These are phyloP conservation scores for Teratosphaeria nubilosa DNA, from an alignment of 2,329 filamentous ascomycete genomes.

Conservation along the genomic window DNA sequence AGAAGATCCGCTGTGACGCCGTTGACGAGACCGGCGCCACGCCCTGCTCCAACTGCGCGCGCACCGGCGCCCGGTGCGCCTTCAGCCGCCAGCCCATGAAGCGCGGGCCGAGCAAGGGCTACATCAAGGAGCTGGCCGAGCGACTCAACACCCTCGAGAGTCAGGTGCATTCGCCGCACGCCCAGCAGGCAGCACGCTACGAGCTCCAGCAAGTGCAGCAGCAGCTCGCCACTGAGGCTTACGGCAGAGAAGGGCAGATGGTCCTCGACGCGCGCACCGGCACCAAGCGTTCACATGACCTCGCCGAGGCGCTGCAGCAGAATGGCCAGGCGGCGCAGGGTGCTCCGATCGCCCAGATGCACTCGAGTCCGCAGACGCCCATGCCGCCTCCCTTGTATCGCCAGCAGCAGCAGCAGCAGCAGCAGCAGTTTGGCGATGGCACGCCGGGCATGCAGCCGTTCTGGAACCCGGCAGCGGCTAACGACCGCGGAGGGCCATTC, in stretches of 20 bases:
- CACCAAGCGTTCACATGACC: slow-evolving; percentile 22
- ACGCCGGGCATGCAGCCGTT: slow-evolving; percentile 19
- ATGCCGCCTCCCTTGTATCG: slow-evolving; percentile 7
- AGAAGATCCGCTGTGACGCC: slow-evolving; percentile 82
- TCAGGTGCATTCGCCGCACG: slow-evolving; percentile 43
- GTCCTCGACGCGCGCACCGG: slow-evolving; percentile 19
- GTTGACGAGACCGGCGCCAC: slow-evolving; percentile 61
- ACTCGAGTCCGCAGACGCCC: slow-evolving; percentile 5
- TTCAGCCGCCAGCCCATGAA: slow-evolving; percentile 81
- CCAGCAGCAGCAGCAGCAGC: too few species aligned
- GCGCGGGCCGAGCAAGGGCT: slow-evolving; percentile 75
- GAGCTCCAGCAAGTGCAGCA: slow-evolving; percentile 24
- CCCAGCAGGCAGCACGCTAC: slow-evolving; percentile 17
- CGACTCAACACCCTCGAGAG: slow-evolving; percentile 73
- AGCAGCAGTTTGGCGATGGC: slow-evolving; percentile 2
- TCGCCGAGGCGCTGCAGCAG: slow-evolving; percentile 16
- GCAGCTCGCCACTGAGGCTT: slow-evolving; percentile 15
- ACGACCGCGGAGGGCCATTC: slow-evolving; percentile 18
- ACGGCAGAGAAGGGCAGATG: not conserved
- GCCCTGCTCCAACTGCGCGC: slow-evolving; percentile 71
- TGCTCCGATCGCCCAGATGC: slow-evolving; percentile 6
- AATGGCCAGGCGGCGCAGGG: slow-evolving; percentile 3
- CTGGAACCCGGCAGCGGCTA: slow-evolving; percentile 19
- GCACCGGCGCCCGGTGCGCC: slow-evolving; percentile 65
- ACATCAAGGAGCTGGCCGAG: slow-evolving; percentile 86